Evolutionary conservation across 257 asterid genomes (phyloP), one percentile per base, ranked within the genome.

Genomic region (Nicotiana undulata): DNA sequence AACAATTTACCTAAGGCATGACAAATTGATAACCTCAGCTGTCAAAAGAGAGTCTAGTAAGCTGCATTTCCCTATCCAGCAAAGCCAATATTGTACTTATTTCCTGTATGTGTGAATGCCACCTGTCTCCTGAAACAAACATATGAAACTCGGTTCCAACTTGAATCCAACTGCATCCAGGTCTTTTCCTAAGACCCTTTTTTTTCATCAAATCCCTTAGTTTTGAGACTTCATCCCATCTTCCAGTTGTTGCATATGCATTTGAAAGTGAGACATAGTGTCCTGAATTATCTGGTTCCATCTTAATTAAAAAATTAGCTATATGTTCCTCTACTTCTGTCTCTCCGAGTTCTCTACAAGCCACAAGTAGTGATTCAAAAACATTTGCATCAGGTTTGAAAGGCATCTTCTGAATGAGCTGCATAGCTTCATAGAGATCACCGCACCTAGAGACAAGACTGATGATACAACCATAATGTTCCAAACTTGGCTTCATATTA

Each of bases 121-220:
- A 70, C 29, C 13, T 66, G 49, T 81, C 87, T 65, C 84, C 83
- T 44, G 84, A 84, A 75, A 79, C 67, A 65, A 86, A 81, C 37
- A 64, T 79, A 79, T 79, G 85, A 81, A 86, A 34, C 61, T 65
- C 87, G 9, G 32, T 22, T 60, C 85, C 80, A 6, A 83, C 65
- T 67, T 81, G 81, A 67, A 86, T 83, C 87, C 85, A 86, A 75
- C 87, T 83, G 59, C 80, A 72, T 6, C 87, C 87, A 65, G 84
- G 87, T 29, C 75, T 81, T 78, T 83, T 86, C 67, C 55, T 55
- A 16, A 83, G 72, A 16, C 87, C 85, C 28, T 65, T 86, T 60
- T 51, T 75, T 67, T 79, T 79, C 84, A 85, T 85, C 49, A 83
- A 20, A 61, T 81, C 75, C 83, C 84, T 83, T 67, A 77, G 46